Conservation (phyloP, 768 basidiomycete species). For the Termitomyces bulborhizus region DNA sequence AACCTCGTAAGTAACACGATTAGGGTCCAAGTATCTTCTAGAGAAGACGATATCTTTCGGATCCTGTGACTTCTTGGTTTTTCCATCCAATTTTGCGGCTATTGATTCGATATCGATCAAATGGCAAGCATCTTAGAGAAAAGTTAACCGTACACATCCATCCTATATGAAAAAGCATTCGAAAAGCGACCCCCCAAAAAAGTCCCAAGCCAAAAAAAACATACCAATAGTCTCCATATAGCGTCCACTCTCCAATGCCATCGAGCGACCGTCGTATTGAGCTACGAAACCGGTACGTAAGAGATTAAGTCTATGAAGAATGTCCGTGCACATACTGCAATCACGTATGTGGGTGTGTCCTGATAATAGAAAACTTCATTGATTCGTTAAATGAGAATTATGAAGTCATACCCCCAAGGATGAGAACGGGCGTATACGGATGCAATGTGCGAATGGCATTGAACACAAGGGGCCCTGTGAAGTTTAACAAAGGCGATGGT, state of each 20-base stretch:
- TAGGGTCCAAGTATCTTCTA: conserved; percentile 75
- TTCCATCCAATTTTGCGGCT: conserved; percentile 40
- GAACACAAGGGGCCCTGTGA: conserved; percentile 64
- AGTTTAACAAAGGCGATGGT: not conserved
- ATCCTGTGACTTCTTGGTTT: not conserved
- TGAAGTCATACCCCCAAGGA: conserved; percentile 58
- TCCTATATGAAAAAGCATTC: conserved; percentile 21
- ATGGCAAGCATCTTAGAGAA: not conserved
- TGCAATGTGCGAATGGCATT: conserved; percentile 70
- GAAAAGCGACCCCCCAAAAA: not conserved
- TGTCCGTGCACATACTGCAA: conserved; percentile 42
- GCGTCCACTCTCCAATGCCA: conserved; percentile 76
- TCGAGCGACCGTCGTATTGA: conserved; percentile 68
- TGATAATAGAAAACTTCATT: conserved; percentile 9
- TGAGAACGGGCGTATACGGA: conserved; percentile 69
- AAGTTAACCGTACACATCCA: conserved; percentile 52
- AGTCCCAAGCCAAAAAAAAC: conserved; percentile 8
- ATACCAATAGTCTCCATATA: conserved; percentile 91
- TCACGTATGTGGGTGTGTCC: conserved; percentile 79
- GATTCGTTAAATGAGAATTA: not conserved
- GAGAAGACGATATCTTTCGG: conserved; percentile 50
- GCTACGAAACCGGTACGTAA: conserved; percentile 22
- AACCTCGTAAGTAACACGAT: conserved; percentile 70
- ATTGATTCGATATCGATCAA: not conserved
- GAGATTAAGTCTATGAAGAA: not conserved